phyloP scores from a whole-genome alignment of 2,329 filamentous ascomycete genomes.

The Lasiodiplodia theobromae region DNA sequence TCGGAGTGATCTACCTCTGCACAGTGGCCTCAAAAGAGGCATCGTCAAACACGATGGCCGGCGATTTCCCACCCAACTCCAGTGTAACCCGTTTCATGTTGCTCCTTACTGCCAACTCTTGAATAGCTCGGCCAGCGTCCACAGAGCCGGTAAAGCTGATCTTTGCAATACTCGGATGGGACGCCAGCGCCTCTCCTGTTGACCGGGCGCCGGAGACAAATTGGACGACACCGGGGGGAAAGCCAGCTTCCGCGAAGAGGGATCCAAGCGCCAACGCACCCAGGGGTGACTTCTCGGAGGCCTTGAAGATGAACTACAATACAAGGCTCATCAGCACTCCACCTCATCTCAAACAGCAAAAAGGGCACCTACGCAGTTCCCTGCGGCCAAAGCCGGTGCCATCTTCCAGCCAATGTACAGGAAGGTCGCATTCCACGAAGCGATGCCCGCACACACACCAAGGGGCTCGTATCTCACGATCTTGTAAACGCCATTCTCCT shows the following conservation, averaged over 20 bases:
- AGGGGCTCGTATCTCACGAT: slow-evolving; percentile 84
- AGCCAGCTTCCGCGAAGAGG: slow-evolving; percentile 79
- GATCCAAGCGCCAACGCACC: slow-evolving; percentile 66
- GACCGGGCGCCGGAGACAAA: slow-evolving; percentile 74
- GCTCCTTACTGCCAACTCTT: slow-evolving; percentile 67
- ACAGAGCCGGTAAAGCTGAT: slow-evolving; percentile 94
- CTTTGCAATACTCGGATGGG: slow-evolving; percentile 77
- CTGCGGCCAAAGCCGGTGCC: slow-evolving; percentile 81
- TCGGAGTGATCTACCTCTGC: slow-evolving; percentile 58
- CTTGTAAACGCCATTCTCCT: slow-evolving; percentile 78
- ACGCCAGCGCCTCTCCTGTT: slow-evolving; percentile 76
- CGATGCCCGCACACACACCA: slow-evolving; percentile 85
- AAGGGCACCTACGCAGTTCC: slow-evolving; percentile 71
- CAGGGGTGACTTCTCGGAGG: slow-evolving; percentile 77
- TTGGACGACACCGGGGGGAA: slow-evolving; percentile 83
- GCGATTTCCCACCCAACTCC: slow-evolving; percentile 89
- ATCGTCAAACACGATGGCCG: slow-evolving; percentile 80
- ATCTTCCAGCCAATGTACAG: slow-evolving; percentile 79
- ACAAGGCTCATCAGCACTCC: not conserved
- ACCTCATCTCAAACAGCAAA: slow-evolving; percentile 59
- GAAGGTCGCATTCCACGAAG: slow-evolving; percentile 73
- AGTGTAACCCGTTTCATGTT: slow-evolving; percentile 91
- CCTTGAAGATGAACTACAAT: slow-evolving; percentile 71
- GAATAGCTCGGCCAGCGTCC: slow-evolving; percentile 83
- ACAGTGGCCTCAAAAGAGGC: slow-evolving; percentile 77